These are phyloP conservation scores for Bimuria novae-zelandiae DNA, from an alignment of 2,329 filamentous ascomycete species.

Conservation along the genomic window DNA sequence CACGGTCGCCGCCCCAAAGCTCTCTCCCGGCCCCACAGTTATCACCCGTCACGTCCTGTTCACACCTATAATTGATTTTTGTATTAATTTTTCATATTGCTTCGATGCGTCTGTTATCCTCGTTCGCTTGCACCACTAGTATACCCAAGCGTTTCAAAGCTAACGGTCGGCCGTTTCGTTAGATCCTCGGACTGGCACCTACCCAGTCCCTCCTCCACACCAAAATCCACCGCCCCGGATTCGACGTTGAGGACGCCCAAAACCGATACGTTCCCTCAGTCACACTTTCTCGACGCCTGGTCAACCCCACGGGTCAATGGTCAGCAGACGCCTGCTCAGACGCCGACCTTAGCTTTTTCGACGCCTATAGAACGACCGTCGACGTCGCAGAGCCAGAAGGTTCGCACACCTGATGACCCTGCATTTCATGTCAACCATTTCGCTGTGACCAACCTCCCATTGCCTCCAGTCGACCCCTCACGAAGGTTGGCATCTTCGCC, in stretches of 20 bases:
- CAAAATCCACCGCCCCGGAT: constrained; percentile 49
- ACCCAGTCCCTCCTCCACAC: constrained; percentile 56
- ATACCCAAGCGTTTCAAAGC: constrained; percentile 35
- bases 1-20: constrained; percentile 36
- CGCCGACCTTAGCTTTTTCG: constrained; percentile 46
- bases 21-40: constrained; percentile 27
- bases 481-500: constrained; percentile 64
- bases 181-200: constrained; percentile 55
- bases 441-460: constrained; percentile 57
- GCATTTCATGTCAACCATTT: constrained; percentile 66
- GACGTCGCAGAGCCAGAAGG: constrained; percentile 41
- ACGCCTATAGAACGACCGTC: constrained; percentile 41
- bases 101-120: constrained; percentile 2
- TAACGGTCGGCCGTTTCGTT: constrained; percentile 39
- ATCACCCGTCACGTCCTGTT: constrained; percentile 10
- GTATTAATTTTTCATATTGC: constrained; percentile 6
- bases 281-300: constrained; percentile 57
- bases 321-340: constrained; percentile 48
- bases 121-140: constrained; percentile 12
- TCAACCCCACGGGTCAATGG: constrained; percentile 50
- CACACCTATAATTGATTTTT: constrained; percentile 4
- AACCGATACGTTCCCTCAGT: constrained; percentile 45
- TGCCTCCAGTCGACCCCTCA: constrained; percentile 65
- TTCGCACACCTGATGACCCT: constrained; percentile 45
- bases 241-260: constrained; percentile 52